Evolutionary conservation across 768 basidiomycete genomes (phyloP), one percentile per base, ranked within the genome.

Genomic region (Termitomyces heimii): DNA sequence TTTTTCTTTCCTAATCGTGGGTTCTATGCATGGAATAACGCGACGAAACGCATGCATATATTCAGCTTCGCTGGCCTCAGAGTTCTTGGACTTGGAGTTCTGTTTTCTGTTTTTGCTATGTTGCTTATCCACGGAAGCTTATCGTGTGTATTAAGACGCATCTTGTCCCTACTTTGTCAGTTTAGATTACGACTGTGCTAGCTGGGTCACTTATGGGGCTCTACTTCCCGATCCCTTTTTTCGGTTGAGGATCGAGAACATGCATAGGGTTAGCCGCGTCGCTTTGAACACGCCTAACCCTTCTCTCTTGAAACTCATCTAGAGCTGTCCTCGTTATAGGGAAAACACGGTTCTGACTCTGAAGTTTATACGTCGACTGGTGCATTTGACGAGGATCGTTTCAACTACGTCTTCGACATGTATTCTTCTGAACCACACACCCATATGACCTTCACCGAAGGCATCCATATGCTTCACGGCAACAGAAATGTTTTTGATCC

Each of bases 191-290:
- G 24, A 39, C 20, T 28, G 29, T n/a, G 46, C 50, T 58, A 77
- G 72, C 35, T 77, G 71, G 63, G 28, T 68, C 44, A 73, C 74
- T 26, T 73, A 61, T 65, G 70, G 70, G 20, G 65, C 65, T 54
- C 61, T 71, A 55, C 55, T 77, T 43, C 78, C 76, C 4, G 77
- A 78, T 63, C 75, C 75, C 10, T 70, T 73, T 61, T 78, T 78
- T 62, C 72, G 77, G 8, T 62, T 79, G 55, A 71, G 68, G 37
- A 70, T 78, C 39, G 66, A 69, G 35, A 59, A 68, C 48, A 77
- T 78, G 68, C 73, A 77, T 53, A 63, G 67, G 55, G 77, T 74
- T 59, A 53, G 67, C 49, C 45, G n/a, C 44, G 10, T 31, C 18
- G 14, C 28, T 44, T 43, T 13, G 18, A 26, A 18, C 13, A 44